Conservation (phyloP, 495 filamentous ascomycete genomes). For the Penicillium paradoxum region DNA sequence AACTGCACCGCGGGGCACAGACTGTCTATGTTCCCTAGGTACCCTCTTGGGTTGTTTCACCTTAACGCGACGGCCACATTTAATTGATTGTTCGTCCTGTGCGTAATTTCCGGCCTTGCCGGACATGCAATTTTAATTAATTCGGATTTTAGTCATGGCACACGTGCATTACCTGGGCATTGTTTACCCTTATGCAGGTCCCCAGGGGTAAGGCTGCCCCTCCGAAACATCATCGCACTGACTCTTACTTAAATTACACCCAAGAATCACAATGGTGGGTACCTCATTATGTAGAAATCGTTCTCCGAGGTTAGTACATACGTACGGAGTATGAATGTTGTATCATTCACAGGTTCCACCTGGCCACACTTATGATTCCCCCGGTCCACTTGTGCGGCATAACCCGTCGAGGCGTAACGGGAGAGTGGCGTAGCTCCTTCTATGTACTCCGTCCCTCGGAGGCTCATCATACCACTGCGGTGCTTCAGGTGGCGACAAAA, state of each 20-base stretch:
- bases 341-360: neutral
- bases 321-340: too few species aligned
- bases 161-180: neutral
- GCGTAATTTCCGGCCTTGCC: slow-evolving; percentile 9
- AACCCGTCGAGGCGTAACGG: neutral
- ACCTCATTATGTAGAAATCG: too few species aligned
- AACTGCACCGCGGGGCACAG: slow-evolving; percentile 3
- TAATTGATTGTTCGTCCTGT: slow-evolving; percentile 1
- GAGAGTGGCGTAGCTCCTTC: neutral
- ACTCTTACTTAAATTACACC: too few species aligned
- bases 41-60: slow-evolving; percentile 4
- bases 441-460: neutral
- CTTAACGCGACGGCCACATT: slow-evolving; percentile 2
- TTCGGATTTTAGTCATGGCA: neutral
- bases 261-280: too few species aligned
- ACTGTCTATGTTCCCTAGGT: neutral
- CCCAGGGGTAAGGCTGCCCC: neutral
- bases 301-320: too few species aligned
- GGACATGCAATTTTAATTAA: slow-evolving; percentile 3
- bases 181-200: neutral
- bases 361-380: neutral
- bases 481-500: slow-evolving; percentile 24
- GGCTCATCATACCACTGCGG: neutral
- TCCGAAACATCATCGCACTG: neutral
- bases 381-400: slow-evolving; percentile 2